Evolutionary conservation across 371 early-diverging fungal genomes (phyloP).

Genomic region (Basidiobolus meristosporus): DNA sequence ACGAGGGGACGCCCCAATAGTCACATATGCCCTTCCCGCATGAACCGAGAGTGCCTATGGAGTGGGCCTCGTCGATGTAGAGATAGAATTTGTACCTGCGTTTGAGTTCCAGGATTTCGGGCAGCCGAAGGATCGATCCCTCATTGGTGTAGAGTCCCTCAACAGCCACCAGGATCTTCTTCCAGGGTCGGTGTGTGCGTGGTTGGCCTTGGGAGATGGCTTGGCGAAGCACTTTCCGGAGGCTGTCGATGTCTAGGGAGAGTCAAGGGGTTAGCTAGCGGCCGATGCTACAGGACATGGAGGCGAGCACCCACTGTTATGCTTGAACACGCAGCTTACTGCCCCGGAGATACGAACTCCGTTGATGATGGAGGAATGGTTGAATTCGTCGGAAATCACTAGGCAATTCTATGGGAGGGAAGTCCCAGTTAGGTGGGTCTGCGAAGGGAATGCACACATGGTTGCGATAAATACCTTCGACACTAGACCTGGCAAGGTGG

Average conservation of each 20-base stretch:
- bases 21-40: constrained; percentile 96
- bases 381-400: constrained; percentile 94
- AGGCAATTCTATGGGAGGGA: no score
- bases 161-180: constrained; percentile 93
- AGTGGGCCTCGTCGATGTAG: constrained; percentile 99
- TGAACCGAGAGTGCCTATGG: constrained; percentile 92
- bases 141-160: constrained; percentile 99
- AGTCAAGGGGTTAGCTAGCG: no score
- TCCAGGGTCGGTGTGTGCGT: constrained; percentile 96
- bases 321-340: constrained; percentile 88
- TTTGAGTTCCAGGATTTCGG: constrained; percentile 81
- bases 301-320: no score
- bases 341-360: constrained; percentile 92
- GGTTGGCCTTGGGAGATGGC: constrained; percentile 98
- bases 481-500: constrained; percentile 86
- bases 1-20: constrained; percentile 78
- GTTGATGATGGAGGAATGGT: constrained; percentile 93
- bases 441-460: no score
- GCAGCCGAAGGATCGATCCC: constrained; percentile 83
- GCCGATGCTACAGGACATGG: no score
- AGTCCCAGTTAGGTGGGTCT: no score
- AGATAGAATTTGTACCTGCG: no score
- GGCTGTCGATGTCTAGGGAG: constrained; percentile 25
- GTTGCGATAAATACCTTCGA: no score
- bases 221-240: constrained; percentile 76